A percentile compares a stretch with the other conserved stretches of the same genome.
Conservation (phyloP, 2,329 filamentous ascomycete genomes). For the Exophiala dermatitidis region DNA sequence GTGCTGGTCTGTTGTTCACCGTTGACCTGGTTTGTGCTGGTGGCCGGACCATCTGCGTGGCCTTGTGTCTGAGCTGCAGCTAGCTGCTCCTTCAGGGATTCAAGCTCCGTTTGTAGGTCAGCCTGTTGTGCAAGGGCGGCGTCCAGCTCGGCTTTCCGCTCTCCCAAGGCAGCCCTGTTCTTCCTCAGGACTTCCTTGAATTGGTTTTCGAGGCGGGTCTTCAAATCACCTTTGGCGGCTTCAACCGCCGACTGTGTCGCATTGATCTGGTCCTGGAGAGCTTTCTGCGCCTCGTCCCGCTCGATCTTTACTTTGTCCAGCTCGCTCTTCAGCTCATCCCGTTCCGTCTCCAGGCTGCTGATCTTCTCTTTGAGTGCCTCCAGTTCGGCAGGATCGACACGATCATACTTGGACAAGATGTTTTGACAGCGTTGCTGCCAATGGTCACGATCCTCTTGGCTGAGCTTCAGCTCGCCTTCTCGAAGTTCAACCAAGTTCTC, state of each 20-base stretch:
- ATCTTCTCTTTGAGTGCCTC: constrained; percentile 80
- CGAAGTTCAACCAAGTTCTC: constrained; percentile 74
- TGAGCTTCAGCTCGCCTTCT: constrained; percentile 78
- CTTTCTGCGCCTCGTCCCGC: constrained; percentile 33
- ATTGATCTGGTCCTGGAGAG: constrained; percentile 45
- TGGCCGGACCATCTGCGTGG: constrained; percentile 37
- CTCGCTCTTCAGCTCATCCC: constrained; percentile 55
- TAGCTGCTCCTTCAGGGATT: constrained; percentile 55
- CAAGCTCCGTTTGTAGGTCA: constrained; percentile 60
- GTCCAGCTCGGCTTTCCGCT: constrained; percentile 45
- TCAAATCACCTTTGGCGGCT: constrained; percentile 45
- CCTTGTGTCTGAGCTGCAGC: constrained; percentile 52
- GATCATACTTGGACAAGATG: constrained; percentile 91
- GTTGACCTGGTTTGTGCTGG: constrained; percentile 26
- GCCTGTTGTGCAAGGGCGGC: constrained; percentile 56
- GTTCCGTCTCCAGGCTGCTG: constrained; percentile 57
- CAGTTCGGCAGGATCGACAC: constrained; percentile 86
- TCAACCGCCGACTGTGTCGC: constrained; percentile 44
- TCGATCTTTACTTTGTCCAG: constrained; percentile 46
- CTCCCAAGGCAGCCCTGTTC: constrained; percentile 56
- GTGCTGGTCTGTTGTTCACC: constrained; percentile 45
- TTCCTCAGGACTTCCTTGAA: constrained; percentile 54
- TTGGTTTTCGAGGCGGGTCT: constrained; percentile 41
- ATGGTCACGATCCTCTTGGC: constrained; percentile 84
- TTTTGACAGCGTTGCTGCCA: constrained; percentile 96